Conservation (phyloP, 2,329 filamentous ascomycete genomes). For the Hirsutella rhossiliensis region DNA sequence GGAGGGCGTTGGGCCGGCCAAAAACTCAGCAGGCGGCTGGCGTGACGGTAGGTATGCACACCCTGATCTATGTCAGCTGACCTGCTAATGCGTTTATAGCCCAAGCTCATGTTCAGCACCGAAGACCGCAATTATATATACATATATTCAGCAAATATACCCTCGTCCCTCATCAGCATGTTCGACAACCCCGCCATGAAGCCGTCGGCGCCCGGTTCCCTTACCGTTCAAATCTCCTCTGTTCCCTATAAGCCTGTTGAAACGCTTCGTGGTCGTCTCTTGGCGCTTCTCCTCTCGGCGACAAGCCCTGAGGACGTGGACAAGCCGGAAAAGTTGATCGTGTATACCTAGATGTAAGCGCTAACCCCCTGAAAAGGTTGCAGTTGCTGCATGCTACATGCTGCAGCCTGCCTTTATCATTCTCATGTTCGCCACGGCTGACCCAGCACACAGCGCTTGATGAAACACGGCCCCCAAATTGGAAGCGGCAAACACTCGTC, state of each 20-base stretch:
- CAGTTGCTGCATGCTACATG: not conserved
- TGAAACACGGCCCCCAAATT: too few relatives aligned
- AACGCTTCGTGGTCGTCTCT: constrained; percentile 1
- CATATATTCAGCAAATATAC: constrained; percentile 1
- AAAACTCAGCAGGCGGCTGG: too few relatives aligned
- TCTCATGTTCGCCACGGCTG: not conserved
- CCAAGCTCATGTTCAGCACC: not conserved
- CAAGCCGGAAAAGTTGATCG: not conserved
- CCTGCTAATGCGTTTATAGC: not conserved
- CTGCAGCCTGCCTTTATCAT: not conserved
- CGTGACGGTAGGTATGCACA: constrained; percentile 1
- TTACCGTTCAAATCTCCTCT: not conserved
- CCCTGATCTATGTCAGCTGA: not conserved
- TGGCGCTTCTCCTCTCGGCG: not conserved
- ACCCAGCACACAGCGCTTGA: not conserved
- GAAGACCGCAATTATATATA: not conserved
- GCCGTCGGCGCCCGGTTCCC: not conserved
- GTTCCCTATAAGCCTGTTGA: not conserved
- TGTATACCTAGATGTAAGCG: not conserved
- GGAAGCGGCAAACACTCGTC: not conserved
- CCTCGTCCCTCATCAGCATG: too few relatives aligned
- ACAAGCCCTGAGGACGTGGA: not conserved
- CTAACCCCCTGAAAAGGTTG: not conserved
- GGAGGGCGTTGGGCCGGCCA: too few relatives aligned
- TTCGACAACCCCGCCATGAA: not conserved